Base-by-base conservation (phyloP, 1,284 basidiomycete species). In the Irpex lacteus region DNA sequence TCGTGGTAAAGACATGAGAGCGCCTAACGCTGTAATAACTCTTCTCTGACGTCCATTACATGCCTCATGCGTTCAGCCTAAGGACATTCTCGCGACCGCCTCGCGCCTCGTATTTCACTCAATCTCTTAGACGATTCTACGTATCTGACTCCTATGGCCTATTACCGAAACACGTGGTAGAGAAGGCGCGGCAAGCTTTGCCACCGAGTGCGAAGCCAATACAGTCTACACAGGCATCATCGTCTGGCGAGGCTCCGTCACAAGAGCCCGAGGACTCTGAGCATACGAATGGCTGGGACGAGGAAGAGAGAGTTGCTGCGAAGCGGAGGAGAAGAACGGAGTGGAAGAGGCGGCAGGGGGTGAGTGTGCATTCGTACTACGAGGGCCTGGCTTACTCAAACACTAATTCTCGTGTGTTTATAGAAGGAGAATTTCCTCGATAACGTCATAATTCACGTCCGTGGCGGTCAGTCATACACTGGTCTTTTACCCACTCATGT, bases 381-480 rank as follows among this genome's bases (percentile, higher is more conserved):
- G 44, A 9, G 5, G 13, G 6, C 50, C 21, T 38, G 2, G 47
- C 40, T 19, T 44, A 5, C 49, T 44, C 15, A 53, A 49, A 60
- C 61, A 4, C 61, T 19, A 18, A 54, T 65, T 59, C 64, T 64
- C 38, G 62, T 36, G 34, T 58, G 64, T 63, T 63, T 50, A 19
- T 68, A 94, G 92, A 90, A 91, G 5, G 88, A 92, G 70, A 80
- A 83, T 2, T 96, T 95, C 71, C 82, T 95, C 11, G 94, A 96
- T 77, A 86, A 94, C 73, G 78, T 92, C 60, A 81, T 93, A 50
- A 82, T 96, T 13, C 89, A 87, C 36, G 81, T 95, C 32, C 83
- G 90, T 61, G 93, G 85, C 72, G 94, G 94, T 91, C 67, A 61
- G 82, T 73, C n/a, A n/a, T 21, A 37, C 65, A 57, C 69, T 53